These are phyloP conservation scores for Casuarina cunninghamiana DNA, from an alignment of 306 rosid species.

Conservation along the genomic window DNA sequence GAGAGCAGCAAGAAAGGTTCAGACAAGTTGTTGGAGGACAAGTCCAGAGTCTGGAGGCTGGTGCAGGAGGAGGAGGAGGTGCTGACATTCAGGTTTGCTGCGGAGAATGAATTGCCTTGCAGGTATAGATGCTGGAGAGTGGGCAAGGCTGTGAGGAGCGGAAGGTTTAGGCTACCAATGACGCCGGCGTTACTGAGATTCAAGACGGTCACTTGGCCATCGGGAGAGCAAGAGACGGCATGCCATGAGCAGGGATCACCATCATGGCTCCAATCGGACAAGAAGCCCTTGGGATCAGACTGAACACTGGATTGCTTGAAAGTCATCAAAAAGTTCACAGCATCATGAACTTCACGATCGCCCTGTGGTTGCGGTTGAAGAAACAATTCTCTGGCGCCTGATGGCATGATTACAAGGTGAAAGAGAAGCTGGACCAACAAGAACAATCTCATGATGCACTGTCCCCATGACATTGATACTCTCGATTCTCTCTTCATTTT, in stretches of 20 bases:
- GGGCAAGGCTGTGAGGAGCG: conserved; percentile 44
- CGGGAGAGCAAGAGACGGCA: conserved; percentile 52
- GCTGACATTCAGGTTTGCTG: conserved; percentile 28
- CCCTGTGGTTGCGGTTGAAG: neutral
- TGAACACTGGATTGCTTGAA: conserved; percentile 51
- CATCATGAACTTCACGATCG: neutral
- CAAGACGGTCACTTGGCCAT: conserved; percentile 35
- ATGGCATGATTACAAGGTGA: conserved; percentile 15
- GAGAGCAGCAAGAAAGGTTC: conserved; percentile 28
- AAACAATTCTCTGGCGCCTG: conserved; percentile 21
- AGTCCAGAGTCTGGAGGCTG: conserved; percentile 44
- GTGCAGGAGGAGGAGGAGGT: conserved; percentile 28
- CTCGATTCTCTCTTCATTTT: conserved; percentile 7
- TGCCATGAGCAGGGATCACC: conserved; percentile 48
- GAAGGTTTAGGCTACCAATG: conserved; percentile 49
- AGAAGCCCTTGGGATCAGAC: conserved; percentile 52
- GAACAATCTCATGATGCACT: conserved; percentile 23
- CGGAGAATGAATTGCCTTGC: conserved; percentile 45
- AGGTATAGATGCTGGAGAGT: conserved; percentile 36
- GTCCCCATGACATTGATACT: conserved; percentile 22
- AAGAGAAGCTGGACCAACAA: conserved; percentile 13
- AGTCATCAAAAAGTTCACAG: conserved; percentile 22
- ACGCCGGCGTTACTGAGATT: conserved; percentile 53
- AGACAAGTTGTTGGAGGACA: conserved; percentile 60
- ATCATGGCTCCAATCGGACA: conserved; percentile 42